Evolutionary conservation across 2,329 filamentous ascomycete genomes (phyloP).

Genomic region (Saccharata proteae): DNA sequence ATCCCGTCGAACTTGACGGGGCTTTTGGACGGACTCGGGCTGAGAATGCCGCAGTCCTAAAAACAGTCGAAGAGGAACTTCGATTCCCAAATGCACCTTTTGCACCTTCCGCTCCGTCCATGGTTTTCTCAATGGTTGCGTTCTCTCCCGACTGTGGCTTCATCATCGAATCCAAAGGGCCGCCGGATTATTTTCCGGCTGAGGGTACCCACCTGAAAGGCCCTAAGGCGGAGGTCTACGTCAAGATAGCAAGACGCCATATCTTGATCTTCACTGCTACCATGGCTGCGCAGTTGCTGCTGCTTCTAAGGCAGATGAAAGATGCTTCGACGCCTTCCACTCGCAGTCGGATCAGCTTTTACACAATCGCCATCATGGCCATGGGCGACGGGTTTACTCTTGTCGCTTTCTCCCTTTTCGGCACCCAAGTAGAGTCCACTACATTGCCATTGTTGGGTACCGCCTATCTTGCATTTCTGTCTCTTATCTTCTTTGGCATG

Average conservation of each 20-base stretch:
- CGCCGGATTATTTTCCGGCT: slow-evolving; percentile 40
- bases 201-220: slow-evolving; percentile 42
- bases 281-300: slow-evolving; percentile 40
- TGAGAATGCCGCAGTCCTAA: slow-evolving; percentile 21
- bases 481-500: slow-evolving; percentile 50
- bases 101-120: slow-evolving; percentile 36
- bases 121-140: slow-evolving; percentile 47
- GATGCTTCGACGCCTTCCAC: slow-evolving; percentile 54
- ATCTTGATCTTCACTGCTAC: slow-evolving; percentile 40
- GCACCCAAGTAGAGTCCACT: slow-evolving; percentile 34
- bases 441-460: slow-evolving; percentile 44
- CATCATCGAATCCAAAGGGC: slow-evolving; percentile 48
- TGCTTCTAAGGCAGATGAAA: slow-evolving; percentile 51
- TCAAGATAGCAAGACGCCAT: slow-evolving; percentile 39
- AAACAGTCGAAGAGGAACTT: slow-evolving; percentile 46
- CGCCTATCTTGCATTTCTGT: slow-evolving; percentile 48
- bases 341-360: slow-evolving; percentile 51
- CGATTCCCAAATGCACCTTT: slow-evolving; percentile 46
- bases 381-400: slow-evolving; percentile 49
- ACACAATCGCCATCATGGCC: slow-evolving; percentile 49
- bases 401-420: slow-evolving; percentile 40
- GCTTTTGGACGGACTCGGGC: neutral
- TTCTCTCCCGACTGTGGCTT: slow-evolving; percentile 59
- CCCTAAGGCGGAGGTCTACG: slow-evolving; percentile 45
- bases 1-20: slow-evolving; percentile 29